A percentile compares a stretch with the other conserved stretches of the same genome.
Evolutionary conservation across 2,329 filamentous ascomycete genomes (phyloP).

Genomic region (Colletotrichum coccodes): DNA sequence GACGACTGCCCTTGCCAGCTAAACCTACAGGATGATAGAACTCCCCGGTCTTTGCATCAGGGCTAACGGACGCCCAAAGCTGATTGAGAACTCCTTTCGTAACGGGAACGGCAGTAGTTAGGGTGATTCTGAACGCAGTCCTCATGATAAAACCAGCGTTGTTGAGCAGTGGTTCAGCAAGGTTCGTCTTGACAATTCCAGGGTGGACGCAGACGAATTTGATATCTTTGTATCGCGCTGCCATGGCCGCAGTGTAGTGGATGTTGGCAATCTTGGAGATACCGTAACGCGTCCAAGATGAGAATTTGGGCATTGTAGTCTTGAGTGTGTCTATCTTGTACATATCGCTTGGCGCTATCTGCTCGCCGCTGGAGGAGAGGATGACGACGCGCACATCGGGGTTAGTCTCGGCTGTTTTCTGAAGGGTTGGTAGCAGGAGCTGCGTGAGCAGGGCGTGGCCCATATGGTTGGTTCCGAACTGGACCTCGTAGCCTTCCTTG

Average conservation of each 20-base stretch:
- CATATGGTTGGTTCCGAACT: constrained; percentile 60
- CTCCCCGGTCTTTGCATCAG: constrained; percentile 42
- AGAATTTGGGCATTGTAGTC: constrained; percentile 33
- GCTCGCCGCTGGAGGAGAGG: constrained; percentile 39
- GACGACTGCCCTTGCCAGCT: constrained; percentile 15
- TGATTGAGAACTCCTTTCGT: constrained; percentile 52
- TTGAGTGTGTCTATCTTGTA: constrained; percentile 44
- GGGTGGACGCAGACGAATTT: constrained; percentile 41
- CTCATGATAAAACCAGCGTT: neutral
- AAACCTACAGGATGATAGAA: constrained; percentile 48
- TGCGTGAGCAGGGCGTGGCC: constrained; percentile 56
- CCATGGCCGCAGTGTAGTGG: constrained; percentile 41
- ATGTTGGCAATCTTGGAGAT: constrained; percentile 46
- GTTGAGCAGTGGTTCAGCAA: too few species aligned
- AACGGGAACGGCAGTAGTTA: neutral
- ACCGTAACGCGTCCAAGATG: constrained; percentile 38
- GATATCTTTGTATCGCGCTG: constrained; percentile 37
- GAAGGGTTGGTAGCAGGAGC: constrained; percentile 43
- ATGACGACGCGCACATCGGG: constrained; percentile 43
- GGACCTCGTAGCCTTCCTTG: constrained; percentile 56
- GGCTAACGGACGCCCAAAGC: constrained; percentile 53
- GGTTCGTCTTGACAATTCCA: constrained; percentile 41
- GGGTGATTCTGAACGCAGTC: neutral
- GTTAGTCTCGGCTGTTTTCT: constrained; percentile 36
- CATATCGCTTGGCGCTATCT: constrained; percentile 33